Percentiles rank a stretch among this genome's conserved stretches.
Evolutionary conservation across 2,329 filamentous ascomycete species (phyloP).

Genomic region (Ophiostoma fasciatum): DNA sequence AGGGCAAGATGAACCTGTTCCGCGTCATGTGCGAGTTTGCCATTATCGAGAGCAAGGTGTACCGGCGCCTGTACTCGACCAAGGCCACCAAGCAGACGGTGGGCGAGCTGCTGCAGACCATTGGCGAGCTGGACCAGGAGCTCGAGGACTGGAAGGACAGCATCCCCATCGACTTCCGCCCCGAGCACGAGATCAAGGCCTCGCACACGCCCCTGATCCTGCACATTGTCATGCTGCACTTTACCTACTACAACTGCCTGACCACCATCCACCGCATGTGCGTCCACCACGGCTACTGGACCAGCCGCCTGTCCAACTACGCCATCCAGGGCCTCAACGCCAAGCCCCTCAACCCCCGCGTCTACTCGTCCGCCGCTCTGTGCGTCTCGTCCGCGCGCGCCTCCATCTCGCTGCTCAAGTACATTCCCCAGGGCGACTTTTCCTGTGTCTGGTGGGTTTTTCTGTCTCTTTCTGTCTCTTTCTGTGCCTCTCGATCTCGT

Average conservation of each 20-base stretch:
- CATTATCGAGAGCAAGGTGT: slow-evolving; percentile 84
- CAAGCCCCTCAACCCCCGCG: slow-evolving; percentile 75
- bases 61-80: slow-evolving; percentile 83
- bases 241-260: slow-evolving; percentile 94
- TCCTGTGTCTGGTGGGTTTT: slow-evolving; percentile 76
- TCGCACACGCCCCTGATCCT: slow-evolving; percentile 86
- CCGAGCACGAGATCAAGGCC: slow-evolving; percentile 89
- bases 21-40: slow-evolving; percentile 83
- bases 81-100: slow-evolving; percentile 84
- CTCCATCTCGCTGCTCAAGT: slow-evolving; percentile 86
- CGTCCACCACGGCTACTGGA: slow-evolving; percentile 97
- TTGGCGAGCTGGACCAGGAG: slow-evolving; percentile 81
- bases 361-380: slow-evolving; percentile 85
- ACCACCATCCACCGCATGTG: slow-evolving; percentile 98
- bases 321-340: slow-evolving; percentile 90
- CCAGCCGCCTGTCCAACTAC: slow-evolving; percentile 82
- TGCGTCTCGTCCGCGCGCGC: slow-evolving; percentile 87
- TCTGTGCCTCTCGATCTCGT: background rate
- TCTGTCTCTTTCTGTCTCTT: background rate
- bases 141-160: slow-evolving; percentile 92
- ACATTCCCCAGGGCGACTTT: slow-evolving; percentile 89
- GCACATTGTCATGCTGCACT: slow-evolving; percentile 86
- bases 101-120: slow-evolving; percentile 85
- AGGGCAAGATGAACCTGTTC: slow-evolving; percentile 90
- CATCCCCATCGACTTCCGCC: slow-evolving; percentile 92